Base-by-base conservation (phyloP, 2,329 filamentous ascomycete genomes). In the Erysiphe pulchra region DNA sequence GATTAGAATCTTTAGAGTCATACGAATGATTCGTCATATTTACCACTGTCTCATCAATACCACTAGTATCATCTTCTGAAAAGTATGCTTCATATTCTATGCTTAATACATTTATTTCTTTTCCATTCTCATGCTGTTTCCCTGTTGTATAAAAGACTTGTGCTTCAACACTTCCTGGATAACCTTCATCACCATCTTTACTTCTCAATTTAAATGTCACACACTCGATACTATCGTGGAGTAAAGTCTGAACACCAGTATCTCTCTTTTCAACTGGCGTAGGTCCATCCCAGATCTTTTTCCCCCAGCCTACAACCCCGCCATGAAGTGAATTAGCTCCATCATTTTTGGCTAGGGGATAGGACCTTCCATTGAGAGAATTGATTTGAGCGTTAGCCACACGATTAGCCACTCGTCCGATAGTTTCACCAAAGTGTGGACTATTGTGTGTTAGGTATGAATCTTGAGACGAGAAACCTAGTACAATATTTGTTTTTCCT, bases 11-110 rank as follows among this genome's bases (percentile, higher is more conserved):
- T 13, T 37, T 2, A 11, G 28, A 14, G 42, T 8, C 66, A 53
- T 62, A 84, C 80, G 83, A 92, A 66, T 98, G 87, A 65, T 95
- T 98, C 44, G 90, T 95, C 63, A 95, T 71, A 63, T 86, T 92
- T 59, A 95, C 73, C 38, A 77, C 77, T 0, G 87, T 95, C 68
- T 94, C 87, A n/a, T 86, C 76, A 12, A 77, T 78, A 44, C 80
- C 77, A 39, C 43, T 2, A 17, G 17, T 14, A 13, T 47, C 54
- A 47, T 54, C 53, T 31, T 71, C 77, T 2, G 84, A 69, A 42
- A 95, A 68, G 60, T 83, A 75, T 17, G 80, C 85, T 66, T 93
- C 81, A 59, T 92, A 95, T 61, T 95, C 90, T 44, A 92, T 81
- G 47, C 77, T 77, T 47, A 95, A 63, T 17, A 90, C 73, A 1